Base-by-base conservation (phyloP, 139 green algal genomes). In the Coelastrella sp. region DNA sequence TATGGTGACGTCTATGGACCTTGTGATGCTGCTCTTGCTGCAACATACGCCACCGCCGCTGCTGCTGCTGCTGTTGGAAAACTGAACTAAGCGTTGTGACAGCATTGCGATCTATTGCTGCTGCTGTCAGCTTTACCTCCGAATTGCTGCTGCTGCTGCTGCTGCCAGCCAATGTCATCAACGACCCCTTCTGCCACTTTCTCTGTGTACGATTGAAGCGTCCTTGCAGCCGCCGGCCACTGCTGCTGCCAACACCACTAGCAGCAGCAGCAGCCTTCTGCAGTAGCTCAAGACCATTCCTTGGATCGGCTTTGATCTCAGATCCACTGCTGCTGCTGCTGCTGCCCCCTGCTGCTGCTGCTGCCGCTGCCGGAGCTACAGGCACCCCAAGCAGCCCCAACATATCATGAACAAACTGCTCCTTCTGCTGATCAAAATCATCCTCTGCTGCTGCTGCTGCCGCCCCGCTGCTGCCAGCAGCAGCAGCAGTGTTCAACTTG, bases 371-470 rank as follows among this genome's bases (percentile, higher is more conserved):
- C 3, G 86, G 7, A 32, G 86, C 86, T 3, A 94, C 80, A 3
- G 92, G 92, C 75, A 92, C 17, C 0, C 92, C 92, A 10, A 97
- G 86, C 76, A 97, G 83, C n/a, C 65, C 57, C 14, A 97, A 85
- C 86, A 95, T 78, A 77, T 92, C 79, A 19, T 86, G 54, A 58
- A 97, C 74, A 60, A 97, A 95, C 0, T 85, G 59, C 73, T 95
- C 93, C 91, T 97, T 97, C 92, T 97, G 85, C 17, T n/a, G 59
- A 79, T 97, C 95, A 87, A 97, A 97, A 7, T 73, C 90, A 59
- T 90, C 78, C 56, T 57, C 74, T 64, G 23, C 86, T 23, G 19
- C 74, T 60, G 47, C 86, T 7, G 7, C 76, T 32, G 1, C 86
- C n/a, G 3, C 61, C 11, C 89, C 23, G 84, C 79, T 77, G 76